Percentiles rank a stretch among this genome's conserved stretches.
These are phyloP conservation scores for Wickerhamiella siamensis DNA, from an alignment of 805 yeast genomes.

Conservation along the genomic window DNA sequence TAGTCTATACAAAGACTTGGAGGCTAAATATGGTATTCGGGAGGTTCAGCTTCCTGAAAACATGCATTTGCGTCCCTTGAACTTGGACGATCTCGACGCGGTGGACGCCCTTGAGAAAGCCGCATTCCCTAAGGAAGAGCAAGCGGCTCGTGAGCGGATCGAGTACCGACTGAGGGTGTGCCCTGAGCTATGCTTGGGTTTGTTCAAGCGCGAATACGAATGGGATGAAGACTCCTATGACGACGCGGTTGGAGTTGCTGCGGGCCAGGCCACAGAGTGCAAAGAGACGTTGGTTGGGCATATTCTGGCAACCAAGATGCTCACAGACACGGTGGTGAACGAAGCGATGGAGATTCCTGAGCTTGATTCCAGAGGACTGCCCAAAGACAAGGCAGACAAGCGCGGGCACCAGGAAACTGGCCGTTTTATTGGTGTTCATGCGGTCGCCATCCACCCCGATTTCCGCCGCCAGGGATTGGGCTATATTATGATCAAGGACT, in stretches of 20 bases:
- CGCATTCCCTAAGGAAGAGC: slow-evolving; percentile 59
- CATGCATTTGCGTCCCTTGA: slow-evolving; percentile 60
- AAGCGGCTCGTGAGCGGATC: slow-evolving; percentile 49
- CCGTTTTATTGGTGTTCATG: slow-evolving; percentile 63
- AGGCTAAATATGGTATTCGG: slow-evolving; percentile 12
- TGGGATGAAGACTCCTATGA: slow-evolving; percentile 16
- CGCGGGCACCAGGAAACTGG: slow-evolving; percentile 68
- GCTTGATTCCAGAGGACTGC: slow-evolving; percentile 16
- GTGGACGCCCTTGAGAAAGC: slow-evolving; percentile 44
- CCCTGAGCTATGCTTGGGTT: slow-evolving; percentile 83
- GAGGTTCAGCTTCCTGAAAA: slow-evolving; percentile 34
- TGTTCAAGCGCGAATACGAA: slow-evolving; percentile 38
- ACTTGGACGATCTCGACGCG: slow-evolving; percentile 55
- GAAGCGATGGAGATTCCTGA: slow-evolving; percentile 49
- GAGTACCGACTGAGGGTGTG: slow-evolving; percentile 61
- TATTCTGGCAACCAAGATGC: slow-evolving; percentile 61
- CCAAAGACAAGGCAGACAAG: slow-evolving; percentile 16
- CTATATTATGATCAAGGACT: slow-evolving; percentile 70
- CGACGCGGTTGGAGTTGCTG: slow-evolving; percentile 21
- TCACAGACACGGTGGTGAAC: slow-evolving; percentile 33
- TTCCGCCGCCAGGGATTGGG: slow-evolving; percentile 77
- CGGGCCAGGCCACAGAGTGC: slow-evolving; percentile 16
- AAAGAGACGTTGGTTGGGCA: slow-evolving; percentile 65
- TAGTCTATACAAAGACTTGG: slow-evolving; percentile 17
- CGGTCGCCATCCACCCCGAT: slow-evolving; percentile 60